These are phyloP conservation scores for Gentiana dahurica DNA, from an alignment of 257 asterid genomes.

Conservation along the genomic window DNA sequence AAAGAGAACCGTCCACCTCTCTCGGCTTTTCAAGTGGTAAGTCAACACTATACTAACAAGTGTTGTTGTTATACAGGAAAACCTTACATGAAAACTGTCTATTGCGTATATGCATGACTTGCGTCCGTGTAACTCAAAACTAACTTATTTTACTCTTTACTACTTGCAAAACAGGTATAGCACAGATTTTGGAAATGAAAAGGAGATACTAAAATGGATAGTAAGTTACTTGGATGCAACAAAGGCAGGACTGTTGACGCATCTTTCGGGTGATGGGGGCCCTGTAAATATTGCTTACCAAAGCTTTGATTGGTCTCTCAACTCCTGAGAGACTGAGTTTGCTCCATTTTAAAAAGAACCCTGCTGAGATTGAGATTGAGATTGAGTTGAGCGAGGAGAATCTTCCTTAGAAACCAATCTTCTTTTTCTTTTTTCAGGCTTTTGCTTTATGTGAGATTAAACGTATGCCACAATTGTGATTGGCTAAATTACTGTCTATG, in stretches of 20 bases:
- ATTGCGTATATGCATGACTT: background rate
- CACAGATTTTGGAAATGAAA: slow-evolving; percentile 81
- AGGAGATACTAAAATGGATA: slow-evolving; percentile 57
- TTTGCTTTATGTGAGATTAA: no score
- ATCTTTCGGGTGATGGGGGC: slow-evolving; percentile 63
- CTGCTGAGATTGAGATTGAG: no score
- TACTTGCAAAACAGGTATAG: slow-evolving; percentile 46
- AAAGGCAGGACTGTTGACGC: slow-evolving; percentile 81
- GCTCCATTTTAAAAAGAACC: no score
- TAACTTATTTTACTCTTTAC: background rate
- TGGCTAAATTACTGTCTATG: no score
- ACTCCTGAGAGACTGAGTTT: slow-evolving; percentile 25
- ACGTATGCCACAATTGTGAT: no score
- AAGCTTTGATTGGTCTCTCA: slow-evolving; percentile 67
- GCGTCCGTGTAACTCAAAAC: background rate
- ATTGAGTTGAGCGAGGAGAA: no score
- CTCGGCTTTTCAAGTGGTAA: slow-evolving; percentile 68
- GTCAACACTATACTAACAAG: background rate
- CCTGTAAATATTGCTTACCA: slow-evolving; percentile 50
- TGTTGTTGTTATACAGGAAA: no score
- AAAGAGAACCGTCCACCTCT: slow-evolving; percentile 65
- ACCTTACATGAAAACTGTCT: background rate
- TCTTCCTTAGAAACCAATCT: no score
- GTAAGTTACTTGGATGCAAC: slow-evolving; percentile 63
- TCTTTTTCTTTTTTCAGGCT: no score